Evolutionary conservation across 352 stramenopile species (phyloP).

Genomic region (Plasmopara viticola): DNA sequence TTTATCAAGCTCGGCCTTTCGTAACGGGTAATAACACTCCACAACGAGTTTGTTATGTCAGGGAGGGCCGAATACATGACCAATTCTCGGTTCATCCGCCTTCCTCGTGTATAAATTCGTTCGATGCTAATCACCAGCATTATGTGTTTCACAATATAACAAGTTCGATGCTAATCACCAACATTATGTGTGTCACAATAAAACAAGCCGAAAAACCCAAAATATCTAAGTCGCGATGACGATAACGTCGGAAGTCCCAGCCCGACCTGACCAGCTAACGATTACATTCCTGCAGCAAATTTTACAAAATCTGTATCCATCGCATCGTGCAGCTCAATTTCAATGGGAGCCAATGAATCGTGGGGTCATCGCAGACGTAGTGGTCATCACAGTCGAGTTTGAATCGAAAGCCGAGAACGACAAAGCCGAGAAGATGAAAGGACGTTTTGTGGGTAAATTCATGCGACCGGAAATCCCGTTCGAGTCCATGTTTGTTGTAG

Average conservation of each 20-base stretch:
- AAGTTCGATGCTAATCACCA: background rate
- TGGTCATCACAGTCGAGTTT: conserved; percentile 38
- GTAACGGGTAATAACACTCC: no score
- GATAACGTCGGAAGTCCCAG: conserved; percentile 16
- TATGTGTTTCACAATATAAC: no score
- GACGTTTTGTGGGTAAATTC: conserved; percentile 66
- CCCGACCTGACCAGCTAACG: conserved; percentile 39
- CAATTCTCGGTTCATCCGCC: no score
- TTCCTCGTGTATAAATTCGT: no score
- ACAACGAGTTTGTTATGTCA: no score
- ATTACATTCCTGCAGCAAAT: conserved; percentile 46
- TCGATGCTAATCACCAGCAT: no score
- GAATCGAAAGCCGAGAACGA: conserved; percentile 5
- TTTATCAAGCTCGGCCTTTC: no score
- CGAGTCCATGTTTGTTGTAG: conserved; percentile 73
- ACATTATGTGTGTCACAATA: background rate
- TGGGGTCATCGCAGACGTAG: conserved; percentile 74
- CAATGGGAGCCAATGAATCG: conserved; percentile 62
- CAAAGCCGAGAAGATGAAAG: conserved; percentile 11
- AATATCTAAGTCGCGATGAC: conserved; percentile 7
- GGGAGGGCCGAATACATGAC: no score
- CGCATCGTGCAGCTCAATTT: conserved; percentile 34
- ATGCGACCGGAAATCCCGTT: conserved; percentile 72
- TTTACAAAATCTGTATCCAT: conserved; percentile 14
- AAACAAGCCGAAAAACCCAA: background rate